Conservation (phyloP, 1,284 basidiomycete genomes). For the Phenoliferia sp. region DNA sequence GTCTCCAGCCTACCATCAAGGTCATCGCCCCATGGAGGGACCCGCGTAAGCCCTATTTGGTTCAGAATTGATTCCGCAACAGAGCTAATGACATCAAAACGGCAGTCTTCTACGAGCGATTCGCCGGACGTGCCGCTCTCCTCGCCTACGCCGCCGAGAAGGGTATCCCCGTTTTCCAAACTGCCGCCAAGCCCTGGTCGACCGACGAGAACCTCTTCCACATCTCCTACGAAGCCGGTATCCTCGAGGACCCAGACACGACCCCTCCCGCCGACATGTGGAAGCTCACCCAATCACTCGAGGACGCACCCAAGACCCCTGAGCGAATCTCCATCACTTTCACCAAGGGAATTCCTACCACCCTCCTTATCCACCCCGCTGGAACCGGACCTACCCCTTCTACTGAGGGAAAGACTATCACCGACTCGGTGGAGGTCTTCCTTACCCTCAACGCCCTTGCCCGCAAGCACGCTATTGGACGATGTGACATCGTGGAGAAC, state of each 20-base stretch:
- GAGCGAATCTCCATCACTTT: constrained; percentile 84
- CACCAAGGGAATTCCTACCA: constrained; percentile 75
- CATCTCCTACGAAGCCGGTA: constrained; percentile 99
- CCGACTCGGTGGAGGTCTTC: constrained; percentile 95
- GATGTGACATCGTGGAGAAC: constrained; percentile 99
- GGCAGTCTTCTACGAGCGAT: constrained; percentile 96
- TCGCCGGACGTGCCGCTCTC: constrained; percentile 89
- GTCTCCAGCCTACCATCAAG: constrained; percentile 96
- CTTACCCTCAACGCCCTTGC: constrained; percentile 84
- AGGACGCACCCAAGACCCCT: constrained; percentile 73
- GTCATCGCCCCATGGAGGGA: constrained; percentile 97
- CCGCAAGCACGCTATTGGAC: constrained; percentile 89
- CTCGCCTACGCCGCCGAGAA: constrained; percentile 85
- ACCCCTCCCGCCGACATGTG: constrained; percentile 99
- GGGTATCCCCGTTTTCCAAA: constrained; percentile 90
- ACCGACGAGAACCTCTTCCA: constrained; percentile 99
- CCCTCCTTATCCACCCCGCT: constrained; percentile 56
- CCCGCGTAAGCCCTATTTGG: constrained; percentile 64
- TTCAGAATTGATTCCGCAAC: too few relatives aligned
- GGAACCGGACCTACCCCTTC: constrained; percentile 24
- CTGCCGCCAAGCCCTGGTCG: constrained; percentile 96
- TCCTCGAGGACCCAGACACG: constrained; percentile 92
- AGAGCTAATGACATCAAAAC: too few relatives aligned
- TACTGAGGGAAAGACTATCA: constrained; percentile 50
- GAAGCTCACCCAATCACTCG: constrained; percentile 86